phyloP scores from a whole-genome alignment of 2,329 filamentous ascomycete genomes.

The Colletotrichum tofieldiae region DNA sequence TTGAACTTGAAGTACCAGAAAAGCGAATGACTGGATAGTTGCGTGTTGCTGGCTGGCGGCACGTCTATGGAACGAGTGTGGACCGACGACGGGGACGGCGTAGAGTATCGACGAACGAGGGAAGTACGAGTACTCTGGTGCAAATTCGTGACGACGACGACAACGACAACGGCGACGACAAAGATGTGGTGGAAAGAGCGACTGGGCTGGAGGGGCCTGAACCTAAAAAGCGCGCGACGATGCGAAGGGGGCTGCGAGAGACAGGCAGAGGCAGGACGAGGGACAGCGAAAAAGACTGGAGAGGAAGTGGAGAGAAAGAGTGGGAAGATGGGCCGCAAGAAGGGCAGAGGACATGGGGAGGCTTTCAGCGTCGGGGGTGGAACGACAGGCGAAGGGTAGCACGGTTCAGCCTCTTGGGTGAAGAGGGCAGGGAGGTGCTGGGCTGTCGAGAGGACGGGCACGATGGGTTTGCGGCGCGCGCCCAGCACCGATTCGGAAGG shows the following conservation, averaged over 20 bases:
- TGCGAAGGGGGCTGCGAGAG: conserved; percentile 26
- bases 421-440: background rate
- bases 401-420: conserved; percentile 20
- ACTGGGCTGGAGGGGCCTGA: conserved; percentile 37
- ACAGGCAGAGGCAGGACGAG: conserved; percentile 32
- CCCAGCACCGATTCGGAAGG: conserved; percentile 38
- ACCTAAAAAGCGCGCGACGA: conserved; percentile 40
- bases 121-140: conserved; percentile 34
- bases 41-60: background rate
- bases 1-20: background rate
- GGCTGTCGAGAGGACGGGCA: conserved; percentile 7
- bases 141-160: conserved; percentile 10
- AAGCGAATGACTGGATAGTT: conserved; percentile 1
- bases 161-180: background rate
- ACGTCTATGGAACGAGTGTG: conserved; percentile 30
- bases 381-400: conserved; percentile 18
- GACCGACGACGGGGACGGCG: conserved; percentile 23
- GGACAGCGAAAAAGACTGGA: conserved; percentile 41
- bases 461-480: conserved; percentile 11
- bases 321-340: conserved; percentile 35
- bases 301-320: conserved; percentile 40
- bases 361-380: background rate
- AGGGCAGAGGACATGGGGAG: conserved; percentile 10
- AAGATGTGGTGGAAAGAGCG: conserved; percentile 30
- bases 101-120: conserved; percentile 25